Conservation (phyloP, 176 grass and related monocot genomes). For the Panicum miliaceum region DNA sequence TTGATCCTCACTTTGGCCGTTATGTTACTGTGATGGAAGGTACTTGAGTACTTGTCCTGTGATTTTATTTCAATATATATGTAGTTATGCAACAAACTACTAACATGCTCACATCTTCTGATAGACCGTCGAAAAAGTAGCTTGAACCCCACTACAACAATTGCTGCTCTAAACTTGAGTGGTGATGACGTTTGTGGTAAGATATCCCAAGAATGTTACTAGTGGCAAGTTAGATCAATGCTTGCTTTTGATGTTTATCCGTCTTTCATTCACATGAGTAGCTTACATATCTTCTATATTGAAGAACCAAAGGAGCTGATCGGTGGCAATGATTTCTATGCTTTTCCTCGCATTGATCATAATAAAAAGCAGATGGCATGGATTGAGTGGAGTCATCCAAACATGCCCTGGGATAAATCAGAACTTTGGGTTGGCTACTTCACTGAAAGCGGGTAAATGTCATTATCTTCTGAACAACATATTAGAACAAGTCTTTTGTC, state of each 20-base stretch:
- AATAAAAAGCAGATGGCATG: conserved; percentile 73
- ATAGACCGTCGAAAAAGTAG: conserved; percentile 74
- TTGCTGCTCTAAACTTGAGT: conserved; percentile 60
- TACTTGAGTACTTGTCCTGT: conserved; percentile 41
- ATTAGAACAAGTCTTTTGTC: conserved; percentile 16
- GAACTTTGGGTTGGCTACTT: conserved; percentile 95
- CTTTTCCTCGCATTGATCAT: conserved; percentile 90
- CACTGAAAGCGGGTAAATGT: conserved; percentile 70
- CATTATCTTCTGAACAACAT: conserved; percentile 24
- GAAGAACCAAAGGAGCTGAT: conserved; percentile 88
- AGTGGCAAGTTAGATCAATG: conserved; percentile 14
- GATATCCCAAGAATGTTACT: conserved; percentile 15
- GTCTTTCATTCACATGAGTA: conserved; percentile 1
- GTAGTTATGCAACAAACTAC: conserved; percentile 24
- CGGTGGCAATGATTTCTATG: conserved; percentile 89
- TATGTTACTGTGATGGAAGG: conserved; percentile 95
- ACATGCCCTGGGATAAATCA: conserved; percentile 96
- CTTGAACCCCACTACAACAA: conserved; percentile 78
- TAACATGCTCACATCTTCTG: conserved; percentile 40
- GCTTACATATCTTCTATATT: conserved; percentile 42
- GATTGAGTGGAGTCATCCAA: conserved; percentile 94
- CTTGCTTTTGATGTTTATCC: conserved; percentile 38
- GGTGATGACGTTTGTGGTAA: conserved; percentile 61
- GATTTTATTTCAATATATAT: not conserved
- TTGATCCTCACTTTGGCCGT: conserved; percentile 84